A percentile compares a stretch with the other conserved stretches of the same genome.
Evolutionary conservation across 169 alveolate genomes (phyloP).

Genomic region (Plasmodium falciparum): DNA sequence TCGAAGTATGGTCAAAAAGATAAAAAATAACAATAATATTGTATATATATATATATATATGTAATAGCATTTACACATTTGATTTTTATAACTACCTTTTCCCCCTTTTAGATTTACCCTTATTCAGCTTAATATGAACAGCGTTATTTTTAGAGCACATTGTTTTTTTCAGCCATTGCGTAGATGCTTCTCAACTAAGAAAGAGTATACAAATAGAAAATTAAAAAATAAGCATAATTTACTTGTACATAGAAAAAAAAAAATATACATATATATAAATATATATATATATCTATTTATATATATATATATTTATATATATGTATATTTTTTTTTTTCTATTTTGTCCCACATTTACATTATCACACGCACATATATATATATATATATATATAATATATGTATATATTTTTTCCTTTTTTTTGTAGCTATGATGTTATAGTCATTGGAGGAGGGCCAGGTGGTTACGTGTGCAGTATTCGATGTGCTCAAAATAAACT

Average conservation of each 20-base stretch:
- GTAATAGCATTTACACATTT: background rate
- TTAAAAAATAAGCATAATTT: background rate
- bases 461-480: conserved; percentile 97
- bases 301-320: too few species aligned
- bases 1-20: background rate
- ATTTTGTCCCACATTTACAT: too few species aligned
- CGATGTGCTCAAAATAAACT: conserved; percentile 97
- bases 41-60: background rate
- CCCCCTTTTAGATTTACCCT: background rate
- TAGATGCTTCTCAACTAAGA: conserved; percentile 51
- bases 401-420: background rate
- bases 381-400: too few species aligned
- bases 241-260: background rate
- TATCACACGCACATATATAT: too few species aligned
- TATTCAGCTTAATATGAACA: conserved; percentile 14
- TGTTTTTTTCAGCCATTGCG: conserved; percentile 18
- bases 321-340: too few species aligned
- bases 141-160: conserved; percentile 11
- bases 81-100: background rate
- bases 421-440: conserved; percentile 88
- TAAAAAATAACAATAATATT: background rate
- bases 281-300: too few species aligned
- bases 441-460: conserved; percentile 95
- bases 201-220: conserved; percentile 24
- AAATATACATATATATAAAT: too few species aligned